Evolutionary conservation across 768 basidiomycete species (phyloP).

Genomic region (Hericium erinaceus): DNA sequence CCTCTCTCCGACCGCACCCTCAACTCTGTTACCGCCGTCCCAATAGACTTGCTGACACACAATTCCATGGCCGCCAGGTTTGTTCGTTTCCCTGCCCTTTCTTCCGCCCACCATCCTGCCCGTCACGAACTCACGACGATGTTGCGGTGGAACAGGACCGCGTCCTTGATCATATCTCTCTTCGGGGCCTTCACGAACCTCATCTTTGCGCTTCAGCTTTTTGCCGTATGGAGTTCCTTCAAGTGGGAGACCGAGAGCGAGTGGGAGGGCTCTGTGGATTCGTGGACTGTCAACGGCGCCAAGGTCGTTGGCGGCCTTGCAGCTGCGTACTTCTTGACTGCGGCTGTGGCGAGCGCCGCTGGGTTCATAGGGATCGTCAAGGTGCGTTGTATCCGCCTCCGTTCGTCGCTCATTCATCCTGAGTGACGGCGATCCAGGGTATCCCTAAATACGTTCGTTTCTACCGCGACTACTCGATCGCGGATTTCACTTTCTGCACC

Average conservation of each 20-base stretch:
- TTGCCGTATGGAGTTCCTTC: conserved; percentile 34
- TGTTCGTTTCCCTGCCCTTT: neutral
- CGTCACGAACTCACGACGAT: neutral
- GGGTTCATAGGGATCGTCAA: conserved; percentile 64
- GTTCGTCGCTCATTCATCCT: neutral
- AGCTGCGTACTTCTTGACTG: conserved; percentile 56
- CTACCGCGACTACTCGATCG: conserved; percentile 76
- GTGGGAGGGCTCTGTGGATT: conserved; percentile 35
- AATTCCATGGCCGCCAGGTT: neutral
- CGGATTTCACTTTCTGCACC: conserved; percentile 64
- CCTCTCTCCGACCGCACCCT: no score
- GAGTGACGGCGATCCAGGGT: conserved; percentile 29
- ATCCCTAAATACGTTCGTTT: conserved; percentile 61
- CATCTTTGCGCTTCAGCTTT: conserved; percentile 30
- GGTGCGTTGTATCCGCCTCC: conserved; percentile 29
- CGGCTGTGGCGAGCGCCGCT: conserved; percentile 51
- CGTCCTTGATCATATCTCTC: conserved; percentile 28
- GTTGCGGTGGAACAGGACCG: conserved; percentile 23
- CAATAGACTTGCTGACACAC: neutral
- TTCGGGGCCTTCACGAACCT: conserved; percentile 33
- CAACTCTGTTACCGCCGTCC: neutral
- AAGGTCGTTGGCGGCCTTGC: conserved; percentile 51
- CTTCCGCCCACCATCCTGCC: neutral
- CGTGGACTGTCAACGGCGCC: conserved; percentile 32
- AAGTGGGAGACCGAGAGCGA: conserved; percentile 39